Base-by-base conservation (phyloP, 192 early-diverging fungal genomes). In the Coemansia sp. region DNA sequence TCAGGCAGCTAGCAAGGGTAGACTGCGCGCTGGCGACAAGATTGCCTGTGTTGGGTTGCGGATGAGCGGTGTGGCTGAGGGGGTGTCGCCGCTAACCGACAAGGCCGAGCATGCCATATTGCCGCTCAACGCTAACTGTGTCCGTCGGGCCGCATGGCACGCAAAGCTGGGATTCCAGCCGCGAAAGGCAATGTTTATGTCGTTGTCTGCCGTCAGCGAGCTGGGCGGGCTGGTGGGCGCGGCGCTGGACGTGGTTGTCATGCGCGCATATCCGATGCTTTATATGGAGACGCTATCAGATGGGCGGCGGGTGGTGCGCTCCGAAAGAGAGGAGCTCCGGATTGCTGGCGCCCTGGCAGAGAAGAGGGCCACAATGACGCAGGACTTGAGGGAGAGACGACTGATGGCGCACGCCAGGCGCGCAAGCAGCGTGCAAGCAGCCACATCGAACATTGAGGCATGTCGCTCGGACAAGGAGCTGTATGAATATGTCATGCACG, bases 1-100 rank as follows among this genome's bases (percentile, higher is more conserved):
- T 22, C 54, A 40, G 25, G 74, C 74, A 2, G n/a, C 68, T 14
- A 29, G 42, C 41, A 49, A 31, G 1, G 73, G 73, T 1, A 43
- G 62, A 31, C 57, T 82, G 42, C 62, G 79, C 5, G 65, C 25
- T 12, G 79, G 79, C 15, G 73, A 82, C 49, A 82, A 82, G 36
- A 59, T 82, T 27, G 64, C 66, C 7, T 82, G 79, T n/a, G 51
- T 59, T 27, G 74, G 74, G 5, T 25, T 62, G 47, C 53, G 64
- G 3, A 4, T 70, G 39, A 36, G 46, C 35, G 73, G 74, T 6
- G 19, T 68, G n/a, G 20, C 41, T 17, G 79, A 72, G 15, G 74
- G 69, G 0, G 60, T 62, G n/a, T 47, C 56, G 38, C 74, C 79
- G 17, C 53, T 82, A 8, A 70, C 64, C 6, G 57, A 27, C 2